A percentile compares a stretch with the other conserved stretches of the same genome.
Conservation (phyloP, 495 filamentous ascomycete genomes). For the Aspergillus mulundensis region DNA sequence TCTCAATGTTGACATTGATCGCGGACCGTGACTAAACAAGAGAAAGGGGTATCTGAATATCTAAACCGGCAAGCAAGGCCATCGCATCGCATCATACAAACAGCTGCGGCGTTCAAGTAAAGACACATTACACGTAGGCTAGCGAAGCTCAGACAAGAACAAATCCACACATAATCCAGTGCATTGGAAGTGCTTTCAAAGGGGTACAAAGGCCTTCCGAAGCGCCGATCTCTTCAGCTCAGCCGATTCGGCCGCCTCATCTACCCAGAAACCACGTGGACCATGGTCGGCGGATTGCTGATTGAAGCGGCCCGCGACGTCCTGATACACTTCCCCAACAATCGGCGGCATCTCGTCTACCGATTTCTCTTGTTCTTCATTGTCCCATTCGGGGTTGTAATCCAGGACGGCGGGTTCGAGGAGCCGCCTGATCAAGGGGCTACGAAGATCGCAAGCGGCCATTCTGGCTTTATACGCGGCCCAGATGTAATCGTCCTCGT, state of each 20-base stretch:
- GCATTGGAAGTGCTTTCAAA: too few relatives aligned
- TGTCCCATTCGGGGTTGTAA: neutral
- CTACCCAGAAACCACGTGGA: neutral
- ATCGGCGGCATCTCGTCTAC: neutral
- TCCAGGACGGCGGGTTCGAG: slow-evolving; percentile 2
- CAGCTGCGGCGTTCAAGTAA: neutral
- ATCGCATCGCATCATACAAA: neutral
- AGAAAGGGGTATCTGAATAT: neutral
- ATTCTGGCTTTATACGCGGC: neutral
- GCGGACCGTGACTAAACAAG: neutral
- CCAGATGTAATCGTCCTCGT: slow-evolving; percentile 26
- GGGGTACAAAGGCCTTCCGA: neutral
- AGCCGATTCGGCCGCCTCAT: neutral
- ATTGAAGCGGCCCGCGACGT: neutral
- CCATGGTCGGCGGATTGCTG: neutral
- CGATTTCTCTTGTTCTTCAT: neutral
- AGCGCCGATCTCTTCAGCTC: neutral
- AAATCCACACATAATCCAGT: too few relatives aligned
- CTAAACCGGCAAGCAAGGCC: neutral
- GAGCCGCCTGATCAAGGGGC: slow-evolving; percentile 22
- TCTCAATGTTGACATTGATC: too few relatives aligned
- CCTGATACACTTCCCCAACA: neutral
- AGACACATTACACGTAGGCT: neutral
- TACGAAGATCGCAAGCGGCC: slow-evolving; percentile 15
- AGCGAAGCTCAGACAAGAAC: neutral